Conservation (phyloP, 768 basidiomycete species). For the Termitomyces sp. region DNA sequence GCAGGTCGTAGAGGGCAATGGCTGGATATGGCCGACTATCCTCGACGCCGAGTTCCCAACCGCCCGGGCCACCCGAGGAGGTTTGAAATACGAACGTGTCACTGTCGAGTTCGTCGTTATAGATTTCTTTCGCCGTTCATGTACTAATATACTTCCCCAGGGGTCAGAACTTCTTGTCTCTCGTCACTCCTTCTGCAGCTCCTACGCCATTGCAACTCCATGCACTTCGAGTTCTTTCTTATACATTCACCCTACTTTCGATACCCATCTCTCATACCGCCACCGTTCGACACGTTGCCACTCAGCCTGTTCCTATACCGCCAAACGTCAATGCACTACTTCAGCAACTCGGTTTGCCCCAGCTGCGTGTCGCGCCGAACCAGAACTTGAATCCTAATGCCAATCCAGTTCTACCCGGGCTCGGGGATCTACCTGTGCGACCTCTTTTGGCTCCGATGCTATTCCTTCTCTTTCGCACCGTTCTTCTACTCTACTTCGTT, state of each 20-base stretch:
- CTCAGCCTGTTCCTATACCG: constrained; percentile 36
- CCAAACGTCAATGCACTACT: constrained; percentile 60
- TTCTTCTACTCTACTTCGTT: constrained; percentile 74
- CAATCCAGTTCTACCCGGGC: constrained; percentile 34
- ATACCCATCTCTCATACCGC: constrained; percentile 27
- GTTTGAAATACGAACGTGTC: constrained; percentile 39
- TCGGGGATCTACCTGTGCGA: constrained; percentile 63
- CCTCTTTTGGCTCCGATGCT: constrained; percentile 66
- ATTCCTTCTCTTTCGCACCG: constrained; percentile 66
- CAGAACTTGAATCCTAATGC: constrained; percentile 34
- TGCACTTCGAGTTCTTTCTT: constrained; percentile 61
- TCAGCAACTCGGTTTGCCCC: constrained; percentile 62
- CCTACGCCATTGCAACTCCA: constrained; percentile 64
- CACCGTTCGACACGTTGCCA: constrained; percentile 22
- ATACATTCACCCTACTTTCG: constrained; percentile 51
- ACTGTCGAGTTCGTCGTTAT: constrained; percentile 39
- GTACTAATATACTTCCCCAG: constrained; percentile 30
- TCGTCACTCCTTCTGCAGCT: constrained; percentile 39
- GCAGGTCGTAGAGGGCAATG: constrained; percentile 35
- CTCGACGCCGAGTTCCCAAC: constrained; percentile 47
- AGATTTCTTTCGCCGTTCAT: neutral
- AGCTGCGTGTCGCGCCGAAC: constrained; percentile 38
- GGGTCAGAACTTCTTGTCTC: constrained; percentile 52
- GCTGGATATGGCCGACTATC: constrained; percentile 50
- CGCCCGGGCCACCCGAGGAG: constrained; percentile 28